Conservation (phyloP, 176 grass and related monocot genomes). For the Eragrostis nindensis region DNA sequence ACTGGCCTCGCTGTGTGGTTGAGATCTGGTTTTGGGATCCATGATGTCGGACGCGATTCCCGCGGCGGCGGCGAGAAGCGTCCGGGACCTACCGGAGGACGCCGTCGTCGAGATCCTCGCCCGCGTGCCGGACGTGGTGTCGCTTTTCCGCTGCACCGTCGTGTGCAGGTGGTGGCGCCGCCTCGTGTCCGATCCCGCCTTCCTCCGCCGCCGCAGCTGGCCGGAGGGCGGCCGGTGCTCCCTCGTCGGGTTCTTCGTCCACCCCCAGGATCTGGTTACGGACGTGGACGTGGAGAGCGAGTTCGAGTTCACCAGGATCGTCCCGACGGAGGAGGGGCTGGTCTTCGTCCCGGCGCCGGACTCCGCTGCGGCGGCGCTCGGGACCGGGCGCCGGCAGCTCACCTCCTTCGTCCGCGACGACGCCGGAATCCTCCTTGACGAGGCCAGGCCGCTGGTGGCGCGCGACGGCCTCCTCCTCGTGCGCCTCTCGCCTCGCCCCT, state of each 20-base stretch:
- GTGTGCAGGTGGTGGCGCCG: background rate
- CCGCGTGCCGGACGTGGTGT: background rate
- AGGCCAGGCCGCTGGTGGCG: background rate
- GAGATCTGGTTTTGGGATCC: background rate
- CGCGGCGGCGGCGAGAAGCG: background rate
- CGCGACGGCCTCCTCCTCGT: background rate
- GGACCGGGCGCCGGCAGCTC: background rate
- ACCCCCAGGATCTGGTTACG: background rate
- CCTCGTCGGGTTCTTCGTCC: background rate
- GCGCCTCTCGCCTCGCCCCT: background rate
- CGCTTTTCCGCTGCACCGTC: background rate
- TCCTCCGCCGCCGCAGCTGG: background rate
- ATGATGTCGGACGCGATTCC: background rate
- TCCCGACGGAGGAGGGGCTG: background rate
- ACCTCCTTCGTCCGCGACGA: slow-evolving; percentile 1
- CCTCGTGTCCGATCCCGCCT: background rate
- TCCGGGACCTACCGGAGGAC: background rate
- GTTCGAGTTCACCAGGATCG: background rate
- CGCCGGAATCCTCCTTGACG: background rate
- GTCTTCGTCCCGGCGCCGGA: background rate
- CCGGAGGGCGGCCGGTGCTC: background rate
- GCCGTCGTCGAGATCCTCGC: background rate
- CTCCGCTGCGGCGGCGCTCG: background rate
- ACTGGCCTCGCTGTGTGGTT: background rate
- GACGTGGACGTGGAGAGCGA: background rate